phyloP scores from a whole-genome alignment of 1,139 yeast genomes.

The Yamadazyma oceani region DNA sequence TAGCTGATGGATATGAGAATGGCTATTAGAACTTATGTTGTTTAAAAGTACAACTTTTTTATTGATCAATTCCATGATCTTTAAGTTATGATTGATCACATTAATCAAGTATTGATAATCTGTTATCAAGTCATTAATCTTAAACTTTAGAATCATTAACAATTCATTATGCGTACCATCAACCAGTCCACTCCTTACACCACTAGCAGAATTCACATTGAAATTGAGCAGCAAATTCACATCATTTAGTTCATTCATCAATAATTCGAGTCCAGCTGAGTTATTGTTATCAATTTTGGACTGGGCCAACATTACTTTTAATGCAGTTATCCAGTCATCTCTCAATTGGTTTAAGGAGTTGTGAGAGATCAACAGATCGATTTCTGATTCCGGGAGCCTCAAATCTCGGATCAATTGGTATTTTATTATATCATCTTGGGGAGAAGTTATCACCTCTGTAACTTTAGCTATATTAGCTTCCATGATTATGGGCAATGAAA shows the following conservation, averaged over 20 bases:
- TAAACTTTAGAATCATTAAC: constrained; percentile 13
- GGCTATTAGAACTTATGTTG: constrained; percentile 10
- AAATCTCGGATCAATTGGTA: not conserved
- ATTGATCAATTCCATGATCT: constrained; percentile 37
- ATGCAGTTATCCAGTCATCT: not conserved
- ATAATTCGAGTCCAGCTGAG: not conserved
- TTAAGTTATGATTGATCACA: constrained; percentile 13
- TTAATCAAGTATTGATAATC: constrained; percentile 34
- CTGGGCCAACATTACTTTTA: not conserved
- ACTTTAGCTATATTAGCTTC: not conserved
- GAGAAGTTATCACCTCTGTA: not conserved
- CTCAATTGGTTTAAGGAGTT: too few relatives aligned
- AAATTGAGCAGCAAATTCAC: not conserved
- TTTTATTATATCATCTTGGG: not conserved
- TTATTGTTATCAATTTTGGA: not conserved
- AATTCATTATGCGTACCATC: not conserved
- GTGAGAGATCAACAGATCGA: too few relatives aligned
- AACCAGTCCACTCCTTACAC: not conserved
- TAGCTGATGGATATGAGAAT: constrained; percentile 5
- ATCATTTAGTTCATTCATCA: not conserved
- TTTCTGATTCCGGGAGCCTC: not conserved
- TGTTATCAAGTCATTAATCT: constrained; percentile 22
- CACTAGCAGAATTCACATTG: not conserved
- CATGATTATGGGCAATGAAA: not conserved
- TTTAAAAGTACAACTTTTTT: constrained; percentile 35